phyloP scores from a whole-genome alignment of 1,284 basidiomycete genomes.

The Puccinia horiana region DNA sequence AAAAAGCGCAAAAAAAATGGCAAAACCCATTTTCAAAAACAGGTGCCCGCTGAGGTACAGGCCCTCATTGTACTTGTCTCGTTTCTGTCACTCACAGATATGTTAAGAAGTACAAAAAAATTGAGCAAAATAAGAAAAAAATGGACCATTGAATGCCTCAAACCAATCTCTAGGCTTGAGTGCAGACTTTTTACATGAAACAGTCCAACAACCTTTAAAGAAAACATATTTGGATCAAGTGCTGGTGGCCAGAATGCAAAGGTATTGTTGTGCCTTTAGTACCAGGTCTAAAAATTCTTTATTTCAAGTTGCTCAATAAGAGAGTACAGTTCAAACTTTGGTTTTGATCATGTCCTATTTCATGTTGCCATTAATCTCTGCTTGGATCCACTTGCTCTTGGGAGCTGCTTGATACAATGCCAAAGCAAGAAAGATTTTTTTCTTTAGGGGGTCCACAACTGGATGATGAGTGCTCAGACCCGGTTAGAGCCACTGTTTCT shows the following conservation, averaged over 20 bases:
- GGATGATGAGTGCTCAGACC: no score
- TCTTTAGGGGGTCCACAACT: no score
- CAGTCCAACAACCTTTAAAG: background rate
- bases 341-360: background rate
- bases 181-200: background rate
- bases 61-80: no score
- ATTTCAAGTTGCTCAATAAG: background rate
- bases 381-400: background rate
- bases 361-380: background rate
- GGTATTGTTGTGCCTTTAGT: background rate
- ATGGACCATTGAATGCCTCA: no score
- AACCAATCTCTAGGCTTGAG: background rate
- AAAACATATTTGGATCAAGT: background rate
- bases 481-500: no score
- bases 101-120: no score
- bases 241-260: background rate
- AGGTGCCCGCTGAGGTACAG: no score
- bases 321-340: background rate
- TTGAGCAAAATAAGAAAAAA: no score
- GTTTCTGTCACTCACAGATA: no score
- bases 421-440: background rate
- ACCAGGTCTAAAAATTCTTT: background rate
- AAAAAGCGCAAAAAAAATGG: no score
- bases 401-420: background rate
- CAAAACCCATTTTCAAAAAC: no score